phyloP scores from a whole-genome alignment of 441 rosid species.

The Euphorbia celastroides region DNA sequence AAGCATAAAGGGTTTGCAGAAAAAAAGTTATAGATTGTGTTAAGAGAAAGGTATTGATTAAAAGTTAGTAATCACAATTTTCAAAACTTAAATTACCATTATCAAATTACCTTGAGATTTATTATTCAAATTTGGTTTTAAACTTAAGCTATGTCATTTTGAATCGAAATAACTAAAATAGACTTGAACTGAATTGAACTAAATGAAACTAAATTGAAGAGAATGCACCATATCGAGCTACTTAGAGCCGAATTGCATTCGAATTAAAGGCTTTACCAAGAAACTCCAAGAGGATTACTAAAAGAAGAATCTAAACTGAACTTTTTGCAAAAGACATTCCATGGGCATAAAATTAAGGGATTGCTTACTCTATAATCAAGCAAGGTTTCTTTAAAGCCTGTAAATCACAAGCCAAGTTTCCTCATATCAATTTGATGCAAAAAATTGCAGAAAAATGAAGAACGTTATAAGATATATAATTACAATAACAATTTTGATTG shows the following conservation, averaged over 20 bases:
- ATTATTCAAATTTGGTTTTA: no score
- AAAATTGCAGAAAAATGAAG: constrained; percentile 14
- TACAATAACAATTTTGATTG: constrained; percentile 20
- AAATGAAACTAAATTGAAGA: no score
- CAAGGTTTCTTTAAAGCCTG: constrained; percentile 5
- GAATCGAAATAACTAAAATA: no score
- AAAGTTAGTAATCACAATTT: constrained; percentile 12
- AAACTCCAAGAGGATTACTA: no score
- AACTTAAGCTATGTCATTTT: no score
- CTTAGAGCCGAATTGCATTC: no score
- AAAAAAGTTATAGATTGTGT: constrained; percentile 24
- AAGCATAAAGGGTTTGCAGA: constrained; percentile 25
- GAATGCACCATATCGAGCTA: no score
- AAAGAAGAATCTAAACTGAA: constrained; percentile 29
- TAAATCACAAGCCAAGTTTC: background rate
- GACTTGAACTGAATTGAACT: no score
- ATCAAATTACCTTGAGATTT: background rate
- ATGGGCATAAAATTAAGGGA: constrained; percentile 6
- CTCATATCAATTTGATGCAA: background rate
- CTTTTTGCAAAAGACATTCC: constrained; percentile 20
- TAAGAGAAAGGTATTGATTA: constrained; percentile 35
- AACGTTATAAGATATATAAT: constrained; percentile 16
- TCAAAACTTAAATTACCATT: background rate
- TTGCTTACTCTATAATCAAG: background rate
- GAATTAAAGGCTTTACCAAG: no score